phyloP scores from a whole-genome alignment of 2,329 filamentous ascomycete species.

The Malbranchea cinnamomea region DNA sequence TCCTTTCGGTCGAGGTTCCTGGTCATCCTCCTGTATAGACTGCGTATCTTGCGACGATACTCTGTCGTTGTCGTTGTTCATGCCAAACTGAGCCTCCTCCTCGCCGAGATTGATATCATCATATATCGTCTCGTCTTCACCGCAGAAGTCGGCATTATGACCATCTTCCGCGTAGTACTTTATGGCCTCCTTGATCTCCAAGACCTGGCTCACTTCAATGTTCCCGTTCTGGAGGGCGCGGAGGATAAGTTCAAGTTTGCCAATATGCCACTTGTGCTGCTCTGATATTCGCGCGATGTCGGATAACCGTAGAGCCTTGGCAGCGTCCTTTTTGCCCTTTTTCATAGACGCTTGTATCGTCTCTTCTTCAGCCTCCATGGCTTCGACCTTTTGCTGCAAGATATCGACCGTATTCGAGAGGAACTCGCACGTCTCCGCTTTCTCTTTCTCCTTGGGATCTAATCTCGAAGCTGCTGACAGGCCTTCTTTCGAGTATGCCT shows the following conservation, averaged over 20 bases:
- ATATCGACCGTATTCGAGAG: conserved; percentile 77
- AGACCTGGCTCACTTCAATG: conserved; percentile 74
- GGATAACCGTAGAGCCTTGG: conserved; percentile 74
- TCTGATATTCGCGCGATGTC: conserved; percentile 76
- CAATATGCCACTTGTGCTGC: conserved; percentile 91
- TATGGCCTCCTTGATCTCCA: conserved; percentile 79
- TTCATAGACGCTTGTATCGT: conserved; percentile 76
- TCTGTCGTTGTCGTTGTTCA: conserved; percentile 65
- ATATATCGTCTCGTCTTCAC: conserved; percentile 85
- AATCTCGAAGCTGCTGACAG: conserved; percentile 81
- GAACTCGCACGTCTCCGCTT: conserved; percentile 77
- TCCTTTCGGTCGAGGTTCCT: conserved; percentile 49
- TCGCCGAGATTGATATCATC: conserved; percentile 86
- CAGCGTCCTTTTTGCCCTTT: conserved; percentile 77
- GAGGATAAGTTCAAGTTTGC: conserved; percentile 79
- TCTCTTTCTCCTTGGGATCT: conserved; percentile 95
- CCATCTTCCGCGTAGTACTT: conserved; percentile 90
- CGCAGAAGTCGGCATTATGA: conserved; percentile 70
- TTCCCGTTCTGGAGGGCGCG: conserved; percentile 85
- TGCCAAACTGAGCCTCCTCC: conserved; percentile 76
- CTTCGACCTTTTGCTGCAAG: conserved; percentile 84
- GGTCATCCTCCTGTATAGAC: conserved; percentile 75
- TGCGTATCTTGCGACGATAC: conserved; percentile 92
- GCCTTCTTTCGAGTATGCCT: conserved; percentile 97
- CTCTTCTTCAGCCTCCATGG: conserved; percentile 80